A percentile compares a stretch with the other conserved stretches of the same genome.
Conservation (phyloP, 1,284 basidiomycete genomes). For the Cryptococcus neoformans region DNA sequence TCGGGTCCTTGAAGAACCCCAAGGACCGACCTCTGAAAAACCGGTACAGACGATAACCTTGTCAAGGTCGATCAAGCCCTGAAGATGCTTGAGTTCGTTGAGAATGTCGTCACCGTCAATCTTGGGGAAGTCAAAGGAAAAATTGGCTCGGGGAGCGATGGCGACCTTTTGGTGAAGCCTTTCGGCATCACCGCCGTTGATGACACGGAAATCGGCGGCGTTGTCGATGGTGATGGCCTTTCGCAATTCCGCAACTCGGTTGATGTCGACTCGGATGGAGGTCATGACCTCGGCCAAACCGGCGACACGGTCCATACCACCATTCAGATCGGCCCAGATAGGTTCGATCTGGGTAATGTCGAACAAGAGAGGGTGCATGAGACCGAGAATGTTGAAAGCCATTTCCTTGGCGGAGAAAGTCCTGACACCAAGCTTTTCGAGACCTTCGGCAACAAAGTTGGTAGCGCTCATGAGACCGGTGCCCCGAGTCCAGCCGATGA, state of each 20-base stretch:
- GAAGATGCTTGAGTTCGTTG: slow-evolving; percentile 69
- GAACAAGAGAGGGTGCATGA: slow-evolving; percentile 99
- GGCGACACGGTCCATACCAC: slow-evolving; percentile 94
- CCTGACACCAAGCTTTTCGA: slow-evolving; percentile 89
- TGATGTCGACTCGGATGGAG: slow-evolving; percentile 72
- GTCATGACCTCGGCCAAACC: slow-evolving; percentile 89
- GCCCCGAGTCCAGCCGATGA: slow-evolving; percentile 97
- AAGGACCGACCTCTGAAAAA: slow-evolving; percentile 97
- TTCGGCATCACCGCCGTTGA: slow-evolving; percentile 89
- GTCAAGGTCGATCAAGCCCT: slow-evolving; percentile 87
- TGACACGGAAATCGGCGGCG: slow-evolving; percentile 87
- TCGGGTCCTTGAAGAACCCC: slow-evolving; percentile 96
- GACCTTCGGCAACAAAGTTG: slow-evolving; percentile 90
- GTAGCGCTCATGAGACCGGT: slow-evolving; percentile 98
- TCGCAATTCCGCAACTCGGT: slow-evolving; percentile 83
- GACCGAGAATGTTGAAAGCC: slow-evolving; percentile 98
- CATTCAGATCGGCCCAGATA: slow-evolving; percentile 96
- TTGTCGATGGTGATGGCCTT: slow-evolving; percentile 92
- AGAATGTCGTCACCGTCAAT: slow-evolving; percentile 67
- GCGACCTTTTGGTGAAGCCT: slow-evolving; percentile 88
- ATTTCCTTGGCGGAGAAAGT: slow-evolving; percentile 99
- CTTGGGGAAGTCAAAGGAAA: slow-evolving; percentile 89
- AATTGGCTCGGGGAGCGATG: slow-evolving; percentile 94
- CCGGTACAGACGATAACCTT: slow-evolving; percentile 95
- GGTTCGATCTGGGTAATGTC: slow-evolving; percentile 99